Evolutionary conservation across 176 grass and related monocot genomes (phyloP).

Genomic region (Alloteropsis semialata): DNA sequence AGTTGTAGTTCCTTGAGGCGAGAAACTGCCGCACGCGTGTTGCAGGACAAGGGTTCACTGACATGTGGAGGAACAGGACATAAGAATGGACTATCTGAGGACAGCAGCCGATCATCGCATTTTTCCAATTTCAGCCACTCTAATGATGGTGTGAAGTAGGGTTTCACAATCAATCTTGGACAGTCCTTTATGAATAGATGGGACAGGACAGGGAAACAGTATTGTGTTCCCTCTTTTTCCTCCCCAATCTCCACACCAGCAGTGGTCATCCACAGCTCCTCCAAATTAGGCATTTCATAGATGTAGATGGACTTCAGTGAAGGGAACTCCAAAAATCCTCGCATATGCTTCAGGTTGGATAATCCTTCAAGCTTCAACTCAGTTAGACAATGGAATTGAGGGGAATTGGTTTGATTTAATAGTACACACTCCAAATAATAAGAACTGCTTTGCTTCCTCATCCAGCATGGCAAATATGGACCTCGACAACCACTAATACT

Average conservation of each 20-base stretch:
- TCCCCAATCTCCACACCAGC: background rate
- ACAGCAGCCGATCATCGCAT: background rate
- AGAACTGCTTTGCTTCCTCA: background rate
- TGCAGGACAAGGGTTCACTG: background rate
- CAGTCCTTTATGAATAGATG: background rate
- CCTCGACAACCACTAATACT: background rate
- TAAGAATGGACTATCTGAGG: background rate
- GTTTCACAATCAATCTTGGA: background rate
- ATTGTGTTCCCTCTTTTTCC: background rate
- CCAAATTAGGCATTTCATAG: background rate
- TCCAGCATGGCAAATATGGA: background rate
- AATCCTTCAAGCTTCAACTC: rapidly evolving
- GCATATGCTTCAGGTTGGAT: background rate
- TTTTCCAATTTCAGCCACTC: rapidly evolving
- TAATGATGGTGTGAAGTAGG: background rate
- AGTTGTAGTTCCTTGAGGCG: background rate
- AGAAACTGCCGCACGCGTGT: background rate
- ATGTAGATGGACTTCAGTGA: background rate
- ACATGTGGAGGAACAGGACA: background rate
- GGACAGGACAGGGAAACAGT: background rate
- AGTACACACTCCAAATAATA: background rate
- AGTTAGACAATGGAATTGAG: background rate
- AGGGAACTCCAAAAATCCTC: background rate
- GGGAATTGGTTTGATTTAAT: background rate
- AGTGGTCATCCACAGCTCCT: background rate